Base-by-base conservation (phyloP, 495 filamentous ascomycete genomes). In the Hypoxylon cercidicola region DNA sequence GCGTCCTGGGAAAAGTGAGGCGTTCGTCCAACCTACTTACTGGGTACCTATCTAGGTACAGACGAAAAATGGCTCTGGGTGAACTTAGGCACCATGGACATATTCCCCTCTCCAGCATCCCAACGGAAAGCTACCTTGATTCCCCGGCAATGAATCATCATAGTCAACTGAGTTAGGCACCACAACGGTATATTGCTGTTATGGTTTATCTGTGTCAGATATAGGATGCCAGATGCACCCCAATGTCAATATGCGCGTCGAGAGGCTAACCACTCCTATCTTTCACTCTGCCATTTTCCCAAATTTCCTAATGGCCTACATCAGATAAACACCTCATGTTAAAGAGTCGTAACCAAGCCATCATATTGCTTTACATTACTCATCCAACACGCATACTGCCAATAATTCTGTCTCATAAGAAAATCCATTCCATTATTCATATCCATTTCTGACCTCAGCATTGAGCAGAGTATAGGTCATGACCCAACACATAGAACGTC, bases 351-450 rank as follows among this genome's bases (percentile, higher is more conserved):
- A 28, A 7, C 7, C 25, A 7, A 11, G 11, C 34, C 34, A 37
- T 23, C 30, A 30, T 13, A 8, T 23, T 47, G 16, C 39, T 57
- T 32, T 52, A 37, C 28, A 15, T 23, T 41, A 19, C 47, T 55
- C 12, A 28, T 28, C 25, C 3, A 28, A 11, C 20, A 13, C 15
- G 30, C 32, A 28, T 28, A 35, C 12, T 37, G 15, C 50, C 55
- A 28, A 43, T 43, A 40, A 50, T 21, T 44, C 10, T 16, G 46
- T 16, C 32, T 15, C 45, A 6, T 45, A 51, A 56, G 28, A 1
- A n/a, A 13, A 16, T 40, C 54, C 37, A 44, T 8, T 3, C 25
- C 25, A 7, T 28, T 28, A 28, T 28, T 28, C 25, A 28, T 3
- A 28, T 28, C 25, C 25, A 28, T 28, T 28, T 28, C 25, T 28